A percentile compares a stretch with the other conserved stretches of the same genome.
Conservation (phyloP, 129 eudicot species). For the Ambrosia artemisiifolia region DNA sequence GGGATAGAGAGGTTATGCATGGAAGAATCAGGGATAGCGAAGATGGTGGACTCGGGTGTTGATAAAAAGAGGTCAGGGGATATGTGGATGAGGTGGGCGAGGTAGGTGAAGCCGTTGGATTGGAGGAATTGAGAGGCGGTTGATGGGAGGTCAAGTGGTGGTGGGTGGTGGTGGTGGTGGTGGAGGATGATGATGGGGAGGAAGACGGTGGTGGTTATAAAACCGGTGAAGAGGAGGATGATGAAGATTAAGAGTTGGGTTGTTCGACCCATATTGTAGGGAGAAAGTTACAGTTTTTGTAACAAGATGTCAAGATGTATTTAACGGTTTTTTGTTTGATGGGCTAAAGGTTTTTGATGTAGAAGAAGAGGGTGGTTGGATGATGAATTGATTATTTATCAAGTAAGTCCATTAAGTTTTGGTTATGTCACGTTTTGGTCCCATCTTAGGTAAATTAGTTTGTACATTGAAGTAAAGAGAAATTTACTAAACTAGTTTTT, state of each 20-base stretch:
- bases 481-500: no score
- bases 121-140: conserved; percentile 55
- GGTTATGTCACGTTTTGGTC: not conserved
- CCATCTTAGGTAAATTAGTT: not conserved
- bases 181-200: conserved; percentile 27
- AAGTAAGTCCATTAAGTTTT: not conserved
- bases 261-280: conserved; percentile 4
- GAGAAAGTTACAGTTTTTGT: conserved; percentile 5
- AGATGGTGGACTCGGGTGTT: conserved; percentile 44
- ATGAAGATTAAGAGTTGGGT: conserved; percentile 19
- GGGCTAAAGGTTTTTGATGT: not conserved
- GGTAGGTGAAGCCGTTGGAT: conserved; percentile 43
- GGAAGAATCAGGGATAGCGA: conserved; percentile 65
- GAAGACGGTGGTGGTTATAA: conserved; percentile 25
- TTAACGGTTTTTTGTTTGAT: not conserved
- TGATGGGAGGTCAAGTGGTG: conserved; percentile 39
- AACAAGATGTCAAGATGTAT: not conserved
- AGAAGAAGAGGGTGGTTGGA: not conserved
- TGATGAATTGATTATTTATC: not conserved
- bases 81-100: conserved; percentile 61
- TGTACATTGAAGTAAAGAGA: not conserved
- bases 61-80: conserved; percentile 67
- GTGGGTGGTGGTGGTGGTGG: conserved; percentile 7
- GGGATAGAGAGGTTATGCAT: conserved; percentile 46
- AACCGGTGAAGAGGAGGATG: conserved; percentile 25